Evolutionary conservation across 371 early-diverging fungal genomes (phyloP).

Genomic region (Chytridiales sp.): DNA sequence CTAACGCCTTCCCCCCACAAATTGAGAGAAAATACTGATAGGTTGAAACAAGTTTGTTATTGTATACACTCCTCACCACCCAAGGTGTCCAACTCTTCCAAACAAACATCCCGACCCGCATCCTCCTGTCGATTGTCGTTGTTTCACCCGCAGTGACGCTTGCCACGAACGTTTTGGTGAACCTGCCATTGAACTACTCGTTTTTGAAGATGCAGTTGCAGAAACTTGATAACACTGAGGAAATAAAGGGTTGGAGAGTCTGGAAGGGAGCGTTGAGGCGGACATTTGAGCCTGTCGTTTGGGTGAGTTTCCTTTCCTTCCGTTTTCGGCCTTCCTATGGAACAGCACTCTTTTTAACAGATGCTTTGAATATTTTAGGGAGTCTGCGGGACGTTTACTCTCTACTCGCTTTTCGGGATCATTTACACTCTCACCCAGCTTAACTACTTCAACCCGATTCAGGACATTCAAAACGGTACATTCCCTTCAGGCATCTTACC

Average conservation of each 20-base stretch:
- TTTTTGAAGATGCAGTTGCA: constrained; percentile 16
- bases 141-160: constrained; percentile 21
- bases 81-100: constrained; percentile 12
- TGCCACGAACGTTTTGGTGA: constrained; percentile 23
- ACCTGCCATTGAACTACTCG: constrained; percentile 23
- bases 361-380: not conserved
- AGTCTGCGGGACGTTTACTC: constrained; percentile 10
- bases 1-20: too few species aligned
- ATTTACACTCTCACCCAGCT: constrained; percentile 4
- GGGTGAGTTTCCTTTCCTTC: constrained; percentile 8
- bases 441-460: constrained; percentile 1
- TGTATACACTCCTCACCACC: constrained; percentile 20
- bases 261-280: constrained; percentile 7
- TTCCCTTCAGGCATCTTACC: constrained; percentile 6
- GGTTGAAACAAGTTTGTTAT: constrained; percentile 20
- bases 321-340: not conserved
- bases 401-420: constrained; percentile 8
- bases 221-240: not conserved
- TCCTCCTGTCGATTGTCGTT: constrained; percentile 16
- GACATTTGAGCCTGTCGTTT: constrained; percentile 20
- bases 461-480: not conserved
- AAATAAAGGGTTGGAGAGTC: not conserved
- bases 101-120: not conserved
- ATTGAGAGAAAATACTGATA: too few species aligned
- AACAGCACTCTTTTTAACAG: not conserved